Percentiles rank a stretch among this genome's conserved stretches.
Conservation (phyloP, 2,329 filamentous ascomycete species). For the Aspergillus tanneri region DNA sequence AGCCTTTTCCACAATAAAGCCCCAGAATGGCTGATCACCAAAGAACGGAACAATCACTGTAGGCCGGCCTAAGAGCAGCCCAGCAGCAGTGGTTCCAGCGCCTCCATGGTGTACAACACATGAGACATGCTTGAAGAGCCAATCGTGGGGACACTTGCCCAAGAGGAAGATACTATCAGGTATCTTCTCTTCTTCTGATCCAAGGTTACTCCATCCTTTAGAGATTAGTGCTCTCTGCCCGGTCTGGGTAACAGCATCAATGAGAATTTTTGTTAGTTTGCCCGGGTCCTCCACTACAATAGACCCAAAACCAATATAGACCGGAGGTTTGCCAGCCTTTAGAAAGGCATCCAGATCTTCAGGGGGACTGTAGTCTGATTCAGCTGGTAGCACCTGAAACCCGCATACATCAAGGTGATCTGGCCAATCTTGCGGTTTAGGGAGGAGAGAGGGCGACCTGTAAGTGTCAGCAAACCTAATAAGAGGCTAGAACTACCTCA, state of each 20-base stretch:
- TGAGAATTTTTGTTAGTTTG: neutral
- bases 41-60: slow-evolving; percentile 62
- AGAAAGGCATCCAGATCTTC: slow-evolving; percentile 1
- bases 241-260: neutral
- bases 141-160: neutral
- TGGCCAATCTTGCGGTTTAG: slow-evolving; percentile 2
- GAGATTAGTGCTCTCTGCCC: slow-evolving; percentile 1
- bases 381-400: neutral
- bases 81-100: neutral
- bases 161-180: neutral
- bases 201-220: slow-evolving; percentile 2
- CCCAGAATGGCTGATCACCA: slow-evolving; percentile 77
- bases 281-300: slow-evolving; percentile 4
- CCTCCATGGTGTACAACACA: slow-evolving; percentile 3
- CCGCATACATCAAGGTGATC: slow-evolving; percentile 1
- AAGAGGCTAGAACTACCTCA: neutral
- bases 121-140: neutral
- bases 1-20: slow-evolving; percentile 67
- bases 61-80: neutral
- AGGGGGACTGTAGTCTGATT: neutral
- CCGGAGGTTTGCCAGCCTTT: neutral
- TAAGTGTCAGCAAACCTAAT: neutral
- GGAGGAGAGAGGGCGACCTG: slow-evolving; percentile 2
- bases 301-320: slow-evolving; percentile 7
- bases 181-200: neutral